Evolutionary conservation across 1,284 basidiomycete species (phyloP).

Genomic region (Irpex lacteus): DNA sequence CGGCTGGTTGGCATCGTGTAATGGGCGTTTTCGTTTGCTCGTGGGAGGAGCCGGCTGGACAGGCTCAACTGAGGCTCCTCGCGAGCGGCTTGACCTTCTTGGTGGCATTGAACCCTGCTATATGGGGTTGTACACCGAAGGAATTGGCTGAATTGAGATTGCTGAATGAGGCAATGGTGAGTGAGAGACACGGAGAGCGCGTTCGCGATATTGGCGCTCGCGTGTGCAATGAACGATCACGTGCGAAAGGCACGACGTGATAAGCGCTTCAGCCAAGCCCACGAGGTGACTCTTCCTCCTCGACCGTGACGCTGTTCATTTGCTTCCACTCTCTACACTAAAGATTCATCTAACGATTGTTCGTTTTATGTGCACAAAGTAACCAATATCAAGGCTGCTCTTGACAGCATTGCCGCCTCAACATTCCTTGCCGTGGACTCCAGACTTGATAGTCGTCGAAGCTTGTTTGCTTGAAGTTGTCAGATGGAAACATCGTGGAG

Average conservation of each 20-base stretch:
- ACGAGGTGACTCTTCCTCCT: too few relatives aligned
- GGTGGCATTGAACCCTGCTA: constrained; percentile 52
- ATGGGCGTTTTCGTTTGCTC: constrained; percentile 58
- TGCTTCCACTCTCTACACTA: too few relatives aligned
- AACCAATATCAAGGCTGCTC: too few relatives aligned
- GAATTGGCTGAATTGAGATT: neutral
- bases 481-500: too few relatives aligned
- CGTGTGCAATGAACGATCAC: neutral
- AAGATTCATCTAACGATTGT: too few relatives aligned
- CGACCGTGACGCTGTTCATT: too few relatives aligned
- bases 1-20: constrained; percentile 32
- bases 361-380: too few relatives aligned
- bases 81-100: constrained; percentile 60
- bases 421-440: too few relatives aligned
- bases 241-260: neutral
- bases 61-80: constrained; percentile 42
- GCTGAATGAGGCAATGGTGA: neutral
- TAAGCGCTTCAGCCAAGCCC: too few relatives aligned
- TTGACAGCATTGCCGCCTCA: too few relatives aligned
- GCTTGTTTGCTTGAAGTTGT: too few relatives aligned
- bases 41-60: constrained; percentile 25
- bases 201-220: neutral
- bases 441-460: too few relatives aligned
- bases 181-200: neutral
- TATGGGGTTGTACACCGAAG: neutral